Percentiles rank a stretch among this genome's conserved stretches.
phyloP scores from a whole-genome alignment of 441 rosid species.

The Populus hybrid region DNA sequence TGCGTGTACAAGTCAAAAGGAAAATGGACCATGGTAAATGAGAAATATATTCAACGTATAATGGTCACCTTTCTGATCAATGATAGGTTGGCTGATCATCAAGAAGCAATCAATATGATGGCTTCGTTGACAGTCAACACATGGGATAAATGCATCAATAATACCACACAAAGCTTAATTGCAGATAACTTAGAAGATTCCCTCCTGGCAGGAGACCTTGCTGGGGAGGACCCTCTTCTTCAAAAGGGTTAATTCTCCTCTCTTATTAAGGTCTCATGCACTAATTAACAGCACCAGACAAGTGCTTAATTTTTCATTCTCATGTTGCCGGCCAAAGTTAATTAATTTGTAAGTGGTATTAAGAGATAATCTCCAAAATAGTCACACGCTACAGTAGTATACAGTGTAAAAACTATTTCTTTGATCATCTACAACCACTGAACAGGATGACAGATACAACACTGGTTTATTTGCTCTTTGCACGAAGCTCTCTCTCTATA shows the following conservation, averaged over 20 bases:
- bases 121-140: slow-evolving; percentile 24
- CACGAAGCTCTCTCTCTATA: neutral
- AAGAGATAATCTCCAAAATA: neutral
- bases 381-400: neutral
- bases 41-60: neutral
- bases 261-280: neutral
- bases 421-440: slow-evolving; percentile 18
- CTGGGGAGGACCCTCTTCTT: slow-evolving; percentile 6
- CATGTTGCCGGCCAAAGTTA: neutral
- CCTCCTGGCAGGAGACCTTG: slow-evolving; percentile 23
- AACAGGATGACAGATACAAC: slow-evolving; percentile 13
- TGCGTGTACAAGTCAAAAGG: neutral
- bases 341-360: slow-evolving; percentile 1
- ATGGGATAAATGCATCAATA: slow-evolving; percentile 3
- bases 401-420: slow-evolving; percentile 1
- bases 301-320: slow-evolving; percentile 7
- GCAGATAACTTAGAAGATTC: slow-evolving; percentile 32
- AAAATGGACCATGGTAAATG: neutral
- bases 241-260: neutral
- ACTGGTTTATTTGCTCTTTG: neutral
- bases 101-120: slow-evolving; percentile 6
- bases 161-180: slow-evolving; percentile 13
- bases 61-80: slow-evolving; percentile 3
- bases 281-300: neutral
- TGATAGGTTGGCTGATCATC: slow-evolving; percentile 21